Conservation (phyloP, 163 green algal species). For the Chloromonas sp. region DNA sequence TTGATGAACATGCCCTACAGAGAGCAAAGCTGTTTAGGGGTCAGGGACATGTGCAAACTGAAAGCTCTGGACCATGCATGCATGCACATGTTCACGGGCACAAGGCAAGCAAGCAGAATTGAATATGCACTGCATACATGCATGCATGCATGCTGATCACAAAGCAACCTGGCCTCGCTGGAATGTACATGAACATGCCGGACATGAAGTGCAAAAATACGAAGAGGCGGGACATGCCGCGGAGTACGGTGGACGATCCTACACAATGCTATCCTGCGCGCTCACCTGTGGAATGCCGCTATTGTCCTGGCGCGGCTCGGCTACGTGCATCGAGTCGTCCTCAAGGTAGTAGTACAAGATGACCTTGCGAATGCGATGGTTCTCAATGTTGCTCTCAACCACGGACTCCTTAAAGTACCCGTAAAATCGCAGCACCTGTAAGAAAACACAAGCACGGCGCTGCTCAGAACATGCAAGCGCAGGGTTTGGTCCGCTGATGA, state of each 20-base stretch:
- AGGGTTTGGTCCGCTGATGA: no score
- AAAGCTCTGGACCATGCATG: background rate
- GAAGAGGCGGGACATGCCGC: no score
- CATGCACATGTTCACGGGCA: background rate
- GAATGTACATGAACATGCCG: no score
- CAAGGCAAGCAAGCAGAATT: background rate
- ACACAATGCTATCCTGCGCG: no score
- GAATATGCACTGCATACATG: background rate
- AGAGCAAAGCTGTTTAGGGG: background rate
- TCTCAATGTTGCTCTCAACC: conserved; percentile 68
- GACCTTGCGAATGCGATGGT: conserved; percentile 72
- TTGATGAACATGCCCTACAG: conserved; percentile 76
- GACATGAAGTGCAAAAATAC: no score
- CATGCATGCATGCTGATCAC: no score
- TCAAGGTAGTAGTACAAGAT: conserved; percentile 85
- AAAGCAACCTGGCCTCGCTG: no score
- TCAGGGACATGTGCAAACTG: background rate
- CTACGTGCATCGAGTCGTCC: conserved; percentile 81
- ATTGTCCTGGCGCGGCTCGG: conserved; percentile 83
- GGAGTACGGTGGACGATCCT: no score
- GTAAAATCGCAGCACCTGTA: conserved; percentile 85
- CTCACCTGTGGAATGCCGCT: conserved; percentile 79
- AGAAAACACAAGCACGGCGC: background rate
- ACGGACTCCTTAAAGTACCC: conserved; percentile 86
- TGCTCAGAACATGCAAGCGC: background rate